These are phyloP conservation scores for Fusarium algeriense DNA, from an alignment of 2,329 filamentous ascomycete genomes.

Conservation along the genomic window DNA sequence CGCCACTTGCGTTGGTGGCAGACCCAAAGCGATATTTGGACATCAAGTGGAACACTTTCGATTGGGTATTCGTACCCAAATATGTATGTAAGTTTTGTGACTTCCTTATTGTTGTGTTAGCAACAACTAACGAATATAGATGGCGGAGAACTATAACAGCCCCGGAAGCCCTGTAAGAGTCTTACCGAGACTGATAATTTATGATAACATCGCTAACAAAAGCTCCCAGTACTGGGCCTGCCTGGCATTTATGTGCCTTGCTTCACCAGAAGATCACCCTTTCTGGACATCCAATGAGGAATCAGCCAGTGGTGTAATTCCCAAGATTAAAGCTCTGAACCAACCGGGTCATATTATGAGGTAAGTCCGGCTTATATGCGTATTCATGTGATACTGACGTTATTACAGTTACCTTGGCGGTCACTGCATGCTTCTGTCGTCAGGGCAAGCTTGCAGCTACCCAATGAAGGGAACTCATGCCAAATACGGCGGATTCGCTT, in stretches of 20 bases:
- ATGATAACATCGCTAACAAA: constrained; percentile 42
- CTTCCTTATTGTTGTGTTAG: not conserved
- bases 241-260: constrained; percentile 80
- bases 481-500: constrained; percentile 84
- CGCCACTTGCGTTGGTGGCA: constrained; percentile 85
- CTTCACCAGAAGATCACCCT: constrained; percentile 75
- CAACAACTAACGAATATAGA: constrained; percentile 54
- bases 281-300: constrained; percentile 81
- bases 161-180: constrained; percentile 70
- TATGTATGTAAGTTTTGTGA: constrained; percentile 67
- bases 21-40: constrained; percentile 79
- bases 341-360: constrained; percentile 80
- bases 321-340: constrained; percentile 69
- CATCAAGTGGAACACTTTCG: constrained; percentile 78
- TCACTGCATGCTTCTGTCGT: constrained; percentile 80
- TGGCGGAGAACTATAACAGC: constrained; percentile 87
- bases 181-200: not conserved
- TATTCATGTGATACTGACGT: constrained; percentile 4
- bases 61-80: constrained; percentile 85
- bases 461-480: constrained; percentile 85
- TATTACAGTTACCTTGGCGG: constrained; percentile 71
- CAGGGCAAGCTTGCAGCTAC: constrained; percentile 85
- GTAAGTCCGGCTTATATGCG: constrained; percentile 44
- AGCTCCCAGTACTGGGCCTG: constrained; percentile 79
- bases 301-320: constrained; percentile 66